phyloP scores from a whole-genome alignment of 2,329 filamentous ascomycete genomes.

The Botrytis tulipae region DNA sequence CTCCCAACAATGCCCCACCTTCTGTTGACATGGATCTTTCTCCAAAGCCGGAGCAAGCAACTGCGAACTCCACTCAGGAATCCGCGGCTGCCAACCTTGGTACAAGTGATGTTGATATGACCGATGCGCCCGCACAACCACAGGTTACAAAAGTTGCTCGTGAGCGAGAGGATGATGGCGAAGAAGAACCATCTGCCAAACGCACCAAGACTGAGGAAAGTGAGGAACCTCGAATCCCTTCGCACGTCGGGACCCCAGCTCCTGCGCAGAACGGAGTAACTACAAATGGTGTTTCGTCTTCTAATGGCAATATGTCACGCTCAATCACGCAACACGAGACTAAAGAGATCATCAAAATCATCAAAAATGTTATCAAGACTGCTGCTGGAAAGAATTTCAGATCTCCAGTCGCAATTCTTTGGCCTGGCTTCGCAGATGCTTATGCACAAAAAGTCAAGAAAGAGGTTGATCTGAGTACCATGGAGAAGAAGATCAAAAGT shows the following conservation, averaged over 20 bases:
- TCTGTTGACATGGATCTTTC: slow-evolving; percentile 12
- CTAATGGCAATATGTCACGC: slow-evolving; percentile 12
- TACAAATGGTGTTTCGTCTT: slow-evolving; percentile 30
- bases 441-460: slow-evolving; percentile 66
- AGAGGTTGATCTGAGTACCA: slow-evolving; percentile 80
- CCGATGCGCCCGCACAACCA: slow-evolving; percentile 37
- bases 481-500: slow-evolving; percentile 77
- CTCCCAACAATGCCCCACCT: slow-evolving; percentile 17
- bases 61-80: not conserved
- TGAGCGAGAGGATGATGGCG: slow-evolving; percentile 72
- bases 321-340: slow-evolving; percentile 57
- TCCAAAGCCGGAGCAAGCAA: not conserved
- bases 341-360: slow-evolving; percentile 61
- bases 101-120: slow-evolving; percentile 37
- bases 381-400: slow-evolving; percentile 75
- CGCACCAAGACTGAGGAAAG: slow-evolving; percentile 68
- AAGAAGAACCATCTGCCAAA: slow-evolving; percentile 70
- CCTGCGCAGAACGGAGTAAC: slow-evolving; percentile 4
- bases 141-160: slow-evolving; percentile 60
- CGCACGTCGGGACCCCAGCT: slow-evolving; percentile 29
- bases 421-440: slow-evolving; percentile 72
- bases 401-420: slow-evolving; percentile 72
- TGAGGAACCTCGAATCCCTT: slow-evolving; percentile 22
- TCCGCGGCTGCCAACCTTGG: not conserved
- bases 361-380: slow-evolving; percentile 81